Percentiles rank a stretch among this genome's conserved stretches.
Evolutionary conservation across 352 stramenopile species (phyloP).

Genomic region (Phytophthora chlamydospora): DNA sequence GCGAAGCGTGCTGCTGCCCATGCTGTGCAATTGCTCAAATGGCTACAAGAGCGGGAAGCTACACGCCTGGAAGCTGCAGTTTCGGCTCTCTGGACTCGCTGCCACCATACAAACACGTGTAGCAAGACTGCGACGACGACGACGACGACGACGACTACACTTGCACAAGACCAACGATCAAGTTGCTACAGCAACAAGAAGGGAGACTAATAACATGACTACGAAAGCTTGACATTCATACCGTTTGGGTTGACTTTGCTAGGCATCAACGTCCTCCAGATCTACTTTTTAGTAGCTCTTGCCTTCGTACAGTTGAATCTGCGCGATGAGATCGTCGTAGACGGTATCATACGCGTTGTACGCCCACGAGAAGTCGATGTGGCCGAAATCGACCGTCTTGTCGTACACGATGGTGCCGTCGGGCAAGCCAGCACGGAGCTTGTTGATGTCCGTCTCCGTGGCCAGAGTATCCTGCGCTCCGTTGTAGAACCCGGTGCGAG

Average conservation of each 20-base stretch:
- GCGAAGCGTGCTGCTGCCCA: conserved; percentile 43
- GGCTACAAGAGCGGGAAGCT: conserved; percentile 57
- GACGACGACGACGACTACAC: background rate
- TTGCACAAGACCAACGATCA: background rate
- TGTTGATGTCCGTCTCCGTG: conserved; percentile 38
- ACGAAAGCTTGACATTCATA: conserved; percentile 9
- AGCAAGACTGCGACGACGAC: background rate
- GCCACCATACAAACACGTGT: conserved; percentile 31
- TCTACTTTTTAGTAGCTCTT: conserved; percentile 32
- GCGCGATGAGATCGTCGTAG: conserved; percentile 46
- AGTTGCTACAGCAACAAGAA: background rate
- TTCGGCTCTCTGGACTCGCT: conserved; percentile 43
- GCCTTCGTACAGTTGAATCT: conserved; percentile 49
- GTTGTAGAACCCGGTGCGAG: conserved; percentile 45
- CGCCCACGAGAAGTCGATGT: conserved; percentile 58
- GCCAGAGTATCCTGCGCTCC: conserved; percentile 48
- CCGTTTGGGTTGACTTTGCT: background rate
- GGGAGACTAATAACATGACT: conserved; percentile 19
- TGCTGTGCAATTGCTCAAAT: conserved; percentile 65
- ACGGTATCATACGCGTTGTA: conserved; percentile 40
- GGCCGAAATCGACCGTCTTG: conserved; percentile 43
- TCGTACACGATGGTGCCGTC: conserved; percentile 42
- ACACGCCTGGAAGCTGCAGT: conserved; percentile 49
- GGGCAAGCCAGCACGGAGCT: conserved; percentile 40
- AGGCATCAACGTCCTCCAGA: background rate